These are phyloP conservation scores for Mimosa pudica DNA, from an alignment of 306 rosid genomes.

Conservation along the genomic window DNA sequence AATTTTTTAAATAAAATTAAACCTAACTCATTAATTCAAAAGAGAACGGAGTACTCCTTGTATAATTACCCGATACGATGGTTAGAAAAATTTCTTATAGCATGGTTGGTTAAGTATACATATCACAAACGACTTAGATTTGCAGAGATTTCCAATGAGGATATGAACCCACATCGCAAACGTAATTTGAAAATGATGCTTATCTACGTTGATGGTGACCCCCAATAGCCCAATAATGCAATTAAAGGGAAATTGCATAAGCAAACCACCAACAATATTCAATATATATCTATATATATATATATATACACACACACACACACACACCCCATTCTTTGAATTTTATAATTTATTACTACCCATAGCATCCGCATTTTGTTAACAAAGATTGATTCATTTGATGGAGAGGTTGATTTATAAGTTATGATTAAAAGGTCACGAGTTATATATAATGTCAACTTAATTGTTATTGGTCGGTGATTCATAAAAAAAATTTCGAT, in stretches of 20 bases:
- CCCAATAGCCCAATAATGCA: background rate
- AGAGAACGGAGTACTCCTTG: background rate
- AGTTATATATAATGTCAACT: no score
- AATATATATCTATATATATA: no score
- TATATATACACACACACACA: no score
- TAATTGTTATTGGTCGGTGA: no score
- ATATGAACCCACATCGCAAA: background rate
- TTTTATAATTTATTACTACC: background rate
- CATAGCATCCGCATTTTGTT: background rate
- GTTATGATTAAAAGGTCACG: no score
- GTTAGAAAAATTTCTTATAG: background rate
- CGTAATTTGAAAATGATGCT: background rate
- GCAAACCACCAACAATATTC: background rate
- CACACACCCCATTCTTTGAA: background rate
- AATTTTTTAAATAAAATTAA: no score
- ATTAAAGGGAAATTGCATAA: background rate
- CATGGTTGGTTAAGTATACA: background rate
- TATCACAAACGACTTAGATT: background rate
- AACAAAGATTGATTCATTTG: no score
- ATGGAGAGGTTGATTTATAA: no score
- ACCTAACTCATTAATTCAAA: background rate
- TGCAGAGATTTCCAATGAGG: background rate
- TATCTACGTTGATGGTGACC: background rate
- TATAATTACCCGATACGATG: background rate
- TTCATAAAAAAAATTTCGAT: no score